Evolutionary conservation across 1,284 basidiomycete species (phyloP).

Genomic region (Sanghuangporus sanghuang): DNA sequence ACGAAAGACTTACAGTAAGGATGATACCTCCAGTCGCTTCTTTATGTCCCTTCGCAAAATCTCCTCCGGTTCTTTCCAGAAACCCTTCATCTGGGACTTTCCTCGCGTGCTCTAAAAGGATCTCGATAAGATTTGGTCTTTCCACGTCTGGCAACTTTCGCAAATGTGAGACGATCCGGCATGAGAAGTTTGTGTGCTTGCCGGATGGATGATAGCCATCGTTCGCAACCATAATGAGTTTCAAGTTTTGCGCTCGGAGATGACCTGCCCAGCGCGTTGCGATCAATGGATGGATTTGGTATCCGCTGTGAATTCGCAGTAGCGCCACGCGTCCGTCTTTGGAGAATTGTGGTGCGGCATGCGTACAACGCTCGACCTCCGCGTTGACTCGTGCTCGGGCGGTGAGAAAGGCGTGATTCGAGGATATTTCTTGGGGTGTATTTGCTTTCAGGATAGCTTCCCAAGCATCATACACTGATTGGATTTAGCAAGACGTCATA

Average conservation of each 20-base stretch:
- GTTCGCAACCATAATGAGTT: slow-evolving; percentile 31
- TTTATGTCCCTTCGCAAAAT: slow-evolving; percentile 31
- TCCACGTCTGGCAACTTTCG: slow-evolving; percentile 11
- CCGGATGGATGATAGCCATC: slow-evolving; percentile 25
- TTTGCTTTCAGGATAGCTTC: slow-evolving; percentile 20
- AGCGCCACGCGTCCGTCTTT: slow-evolving; percentile 30
- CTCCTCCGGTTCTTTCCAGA: slow-evolving; percentile 26
- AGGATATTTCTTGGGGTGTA: slow-evolving; percentile 18
- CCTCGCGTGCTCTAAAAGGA: slow-evolving; percentile 26
- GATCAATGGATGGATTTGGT: slow-evolving; percentile 30
- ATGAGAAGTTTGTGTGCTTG: slow-evolving; percentile 28
- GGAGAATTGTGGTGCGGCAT: slow-evolving; percentile 26
- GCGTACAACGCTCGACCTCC: slow-evolving; percentile 26
- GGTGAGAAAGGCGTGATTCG: slow-evolving; percentile 21
- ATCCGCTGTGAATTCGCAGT: slow-evolving; percentile 26
- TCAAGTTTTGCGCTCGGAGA: slow-evolving; percentile 27
- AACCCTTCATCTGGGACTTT: slow-evolving; percentile 22
- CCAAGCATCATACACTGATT: slow-evolving; percentile 23
- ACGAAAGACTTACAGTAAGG: slow-evolving; percentile 3
- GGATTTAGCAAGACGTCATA: slow-evolving; percentile 23
- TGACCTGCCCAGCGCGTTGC: slow-evolving; percentile 30
- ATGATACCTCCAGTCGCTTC: slow-evolving; percentile 31
- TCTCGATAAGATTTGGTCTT: slow-evolving; percentile 26
- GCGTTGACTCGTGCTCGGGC: slow-evolving; percentile 25
- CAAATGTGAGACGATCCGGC: slow-evolving; percentile 22